Percentiles rank a stretch among this genome's conserved stretches.
Conservation (phyloP, 495 filamentous ascomycete species). For the Lasiosphaeria hispida region DNA sequence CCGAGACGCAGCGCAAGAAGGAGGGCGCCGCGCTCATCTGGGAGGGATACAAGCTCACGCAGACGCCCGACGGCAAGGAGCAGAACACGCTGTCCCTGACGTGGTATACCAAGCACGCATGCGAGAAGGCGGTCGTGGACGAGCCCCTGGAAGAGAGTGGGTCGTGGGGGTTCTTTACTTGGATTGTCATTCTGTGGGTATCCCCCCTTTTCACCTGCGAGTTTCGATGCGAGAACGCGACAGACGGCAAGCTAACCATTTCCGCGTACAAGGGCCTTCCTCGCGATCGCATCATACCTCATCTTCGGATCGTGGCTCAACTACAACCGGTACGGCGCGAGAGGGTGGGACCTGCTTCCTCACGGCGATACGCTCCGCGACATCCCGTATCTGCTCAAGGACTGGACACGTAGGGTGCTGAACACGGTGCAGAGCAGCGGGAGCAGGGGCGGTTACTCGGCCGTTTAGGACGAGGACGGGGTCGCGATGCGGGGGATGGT, state of each 20-base stretch:
- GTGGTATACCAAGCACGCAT: slow-evolving; percentile 86
- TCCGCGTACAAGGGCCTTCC: slow-evolving; percentile 62
- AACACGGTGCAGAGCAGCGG: slow-evolving; percentile 77
- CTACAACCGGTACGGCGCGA: slow-evolving; percentile 92
- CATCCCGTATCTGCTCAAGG: slow-evolving; percentile 85
- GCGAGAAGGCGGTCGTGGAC: slow-evolving; percentile 55
- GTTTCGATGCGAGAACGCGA: slow-evolving; percentile 10
- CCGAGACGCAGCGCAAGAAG: slow-evolving; percentile 45
- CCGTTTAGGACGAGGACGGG: slow-evolving; percentile 58
- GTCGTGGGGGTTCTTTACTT: slow-evolving; percentile 94
- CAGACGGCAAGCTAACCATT: slow-evolving; percentile 8
- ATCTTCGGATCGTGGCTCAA: slow-evolving; percentile 99
- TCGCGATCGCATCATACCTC: slow-evolving; percentile 82
- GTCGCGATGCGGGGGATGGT: background rate
- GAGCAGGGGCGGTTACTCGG: slow-evolving; percentile 88
- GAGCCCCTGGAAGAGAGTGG: slow-evolving; percentile 30
- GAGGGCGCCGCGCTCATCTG: slow-evolving; percentile 64
- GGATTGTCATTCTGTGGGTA: slow-evolving; percentile 94
- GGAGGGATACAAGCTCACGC: slow-evolving; percentile 61
- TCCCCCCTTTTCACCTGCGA: slow-evolving; percentile 1
- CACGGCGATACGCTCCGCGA: slow-evolving; percentile 92
- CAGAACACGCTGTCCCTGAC: slow-evolving; percentile 62
- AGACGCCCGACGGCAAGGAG: slow-evolving; percentile 33
- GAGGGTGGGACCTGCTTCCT: slow-evolving; percentile 93
- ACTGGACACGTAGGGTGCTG: slow-evolving; percentile 76